phyloP scores from a whole-genome alignment of 2,329 filamentous ascomycete species.

The Beauveria australis region DNA sequence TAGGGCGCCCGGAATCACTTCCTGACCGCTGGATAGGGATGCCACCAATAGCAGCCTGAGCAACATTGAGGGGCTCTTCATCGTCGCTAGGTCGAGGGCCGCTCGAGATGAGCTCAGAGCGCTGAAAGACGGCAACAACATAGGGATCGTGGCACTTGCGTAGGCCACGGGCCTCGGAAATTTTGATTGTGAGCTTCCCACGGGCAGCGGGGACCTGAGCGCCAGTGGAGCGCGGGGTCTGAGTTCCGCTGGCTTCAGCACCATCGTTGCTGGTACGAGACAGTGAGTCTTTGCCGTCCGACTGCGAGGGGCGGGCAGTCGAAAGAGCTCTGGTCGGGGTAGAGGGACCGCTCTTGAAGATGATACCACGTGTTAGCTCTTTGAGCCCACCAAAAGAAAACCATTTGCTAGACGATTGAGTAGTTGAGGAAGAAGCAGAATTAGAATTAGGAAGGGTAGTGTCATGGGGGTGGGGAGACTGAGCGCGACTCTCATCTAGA shows the following conservation, averaged over 20 bases:
- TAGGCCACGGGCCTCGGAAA: constrained; percentile 75
- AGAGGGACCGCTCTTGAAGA: constrained; percentile 84
- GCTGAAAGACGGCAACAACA: constrained; percentile 92
- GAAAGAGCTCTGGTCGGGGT: constrained; percentile 86
- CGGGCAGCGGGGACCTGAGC: constrained; percentile 64
- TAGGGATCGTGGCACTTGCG: constrained; percentile 83
- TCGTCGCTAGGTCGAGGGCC: constrained; percentile 62
- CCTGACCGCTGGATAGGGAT: constrained; percentile 60
- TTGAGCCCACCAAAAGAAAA: constrained; percentile 61
- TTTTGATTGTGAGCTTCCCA: constrained; percentile 84
- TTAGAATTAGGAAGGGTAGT: constrained; percentile 35
- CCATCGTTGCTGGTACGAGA: constrained; percentile 33
- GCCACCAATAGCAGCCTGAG: constrained; percentile 44
- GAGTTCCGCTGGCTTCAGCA: constrained; percentile 40
- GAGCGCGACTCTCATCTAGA: constrained; percentile 6
- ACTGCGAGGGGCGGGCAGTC: constrained; percentile 44
- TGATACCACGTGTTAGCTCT: constrained; percentile 73
- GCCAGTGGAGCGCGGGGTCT: constrained; percentile 43
- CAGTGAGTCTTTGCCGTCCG: constrained; percentile 34
- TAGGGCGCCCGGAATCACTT: constrained; percentile 72
- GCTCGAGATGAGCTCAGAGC: constrained; percentile 90
- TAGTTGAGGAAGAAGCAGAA: constrained; percentile 29
- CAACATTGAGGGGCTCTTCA: constrained; percentile 40
- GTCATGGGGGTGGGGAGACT: constrained; percentile 11
- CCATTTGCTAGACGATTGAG: constrained; percentile 41